These are phyloP conservation scores for Pisolithus thermaeus DNA, from an alignment of 1,284 basidiomycete genomes.

Conservation along the genomic window DNA sequence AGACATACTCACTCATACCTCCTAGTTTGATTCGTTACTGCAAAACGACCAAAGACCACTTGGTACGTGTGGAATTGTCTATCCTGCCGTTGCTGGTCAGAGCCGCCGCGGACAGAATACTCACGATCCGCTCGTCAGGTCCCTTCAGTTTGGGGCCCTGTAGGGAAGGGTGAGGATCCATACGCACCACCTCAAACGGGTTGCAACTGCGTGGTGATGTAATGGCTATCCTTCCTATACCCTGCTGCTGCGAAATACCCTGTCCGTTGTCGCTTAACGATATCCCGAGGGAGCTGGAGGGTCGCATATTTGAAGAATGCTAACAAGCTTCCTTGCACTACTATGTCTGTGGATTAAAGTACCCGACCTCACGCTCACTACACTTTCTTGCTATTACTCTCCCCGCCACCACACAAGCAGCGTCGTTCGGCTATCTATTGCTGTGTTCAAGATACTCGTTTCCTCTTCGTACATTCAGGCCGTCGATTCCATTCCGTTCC, in stretches of 20 bases:
- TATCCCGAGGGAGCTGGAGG: neutral
- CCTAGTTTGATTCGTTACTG: conserved; percentile 70
- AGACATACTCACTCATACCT: neutral
- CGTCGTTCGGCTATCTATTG: neutral
- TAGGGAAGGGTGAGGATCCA: conserved; percentile 83
- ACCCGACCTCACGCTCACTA: conserved; percentile 22
- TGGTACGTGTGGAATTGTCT: conserved; percentile 39
- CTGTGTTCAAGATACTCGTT: neutral
- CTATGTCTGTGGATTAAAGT: conserved; percentile 17
- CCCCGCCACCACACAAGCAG: neutral
- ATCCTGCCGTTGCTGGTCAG: neutral
- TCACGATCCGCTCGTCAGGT: conserved; percentile 42
- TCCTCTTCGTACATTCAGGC: neutral
- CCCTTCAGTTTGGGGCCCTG: conserved; percentile 91
- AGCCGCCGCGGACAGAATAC: neutral
- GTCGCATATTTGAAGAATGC: neutral
- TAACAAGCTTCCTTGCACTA: conserved; percentile 9
- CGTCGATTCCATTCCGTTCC: too few species aligned
- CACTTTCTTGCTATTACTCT: conserved; percentile 20
- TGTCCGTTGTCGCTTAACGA: neutral
- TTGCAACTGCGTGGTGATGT: conserved; percentile 29
- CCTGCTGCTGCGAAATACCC: conserved; percentile 27
- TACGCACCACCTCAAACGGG: conserved; percentile 60
- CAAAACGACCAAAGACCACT: conserved; percentile 67
- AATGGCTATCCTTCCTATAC: conserved; percentile 25